phyloP scores from a whole-genome alignment of 2,329 filamentous ascomycete species.

The Cercospora sp. region DNA sequence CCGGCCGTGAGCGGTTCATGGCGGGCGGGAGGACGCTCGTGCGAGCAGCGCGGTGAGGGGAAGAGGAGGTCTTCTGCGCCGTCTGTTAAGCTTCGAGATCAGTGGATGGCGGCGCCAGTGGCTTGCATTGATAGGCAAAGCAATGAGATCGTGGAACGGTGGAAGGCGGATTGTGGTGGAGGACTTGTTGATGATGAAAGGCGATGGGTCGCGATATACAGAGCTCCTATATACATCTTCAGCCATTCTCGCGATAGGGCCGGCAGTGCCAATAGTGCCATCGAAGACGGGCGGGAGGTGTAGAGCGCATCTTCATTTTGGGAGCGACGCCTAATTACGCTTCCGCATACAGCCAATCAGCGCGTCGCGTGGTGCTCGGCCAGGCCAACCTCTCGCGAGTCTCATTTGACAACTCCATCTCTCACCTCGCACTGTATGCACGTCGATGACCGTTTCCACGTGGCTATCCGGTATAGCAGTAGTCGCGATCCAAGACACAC shows the following conservation, averaged over 20 bases:
- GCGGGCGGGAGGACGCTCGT: background rate
- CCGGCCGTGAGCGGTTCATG: conserved; percentile 8
- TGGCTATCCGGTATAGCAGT: background rate
- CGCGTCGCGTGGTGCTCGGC: background rate
- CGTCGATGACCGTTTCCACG: background rate
- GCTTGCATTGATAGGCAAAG: conserved; percentile 5
- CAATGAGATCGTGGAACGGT: background rate
- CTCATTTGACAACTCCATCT: background rate
- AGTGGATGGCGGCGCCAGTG: conserved; percentile 1
- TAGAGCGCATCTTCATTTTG: conserved; percentile 2
- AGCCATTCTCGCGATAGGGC: background rate
- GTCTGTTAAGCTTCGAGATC: conserved; percentile 3
- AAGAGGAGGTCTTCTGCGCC: background rate
- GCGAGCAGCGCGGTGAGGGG: conserved; percentile 1
- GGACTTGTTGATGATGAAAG: background rate
- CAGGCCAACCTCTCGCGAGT: background rate
- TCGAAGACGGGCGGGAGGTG: background rate
- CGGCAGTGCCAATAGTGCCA: background rate
- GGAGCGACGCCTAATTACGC: background rate
- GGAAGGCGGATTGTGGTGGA: background rate
- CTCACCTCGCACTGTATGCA: background rate
- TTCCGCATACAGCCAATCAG: background rate
- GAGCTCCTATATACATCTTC: background rate
- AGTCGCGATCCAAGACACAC: background rate
- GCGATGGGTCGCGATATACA: background rate